Percentiles rank a stretch among this genome's conserved stretches.
Evolutionary conservation across 2,329 filamentous ascomycete species (phyloP).

Genomic region (Trichoderma hamatum): DNA sequence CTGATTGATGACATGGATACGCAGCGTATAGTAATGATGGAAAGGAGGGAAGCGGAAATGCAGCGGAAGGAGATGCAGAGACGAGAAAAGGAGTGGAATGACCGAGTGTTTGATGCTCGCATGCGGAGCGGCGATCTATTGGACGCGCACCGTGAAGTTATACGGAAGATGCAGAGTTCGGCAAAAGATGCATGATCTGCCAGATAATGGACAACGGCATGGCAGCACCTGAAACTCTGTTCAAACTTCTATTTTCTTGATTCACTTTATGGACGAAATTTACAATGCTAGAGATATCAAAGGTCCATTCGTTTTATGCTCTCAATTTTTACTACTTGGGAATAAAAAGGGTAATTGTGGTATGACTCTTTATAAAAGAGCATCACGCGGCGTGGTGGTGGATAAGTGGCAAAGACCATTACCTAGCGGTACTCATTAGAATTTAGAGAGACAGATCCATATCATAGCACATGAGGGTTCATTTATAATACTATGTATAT

Average conservation of each 20-base stretch:
- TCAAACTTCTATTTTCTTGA: neutral
- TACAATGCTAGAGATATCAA: slow-evolving; percentile 1
- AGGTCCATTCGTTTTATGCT: neutral
- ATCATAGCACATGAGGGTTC: neutral
- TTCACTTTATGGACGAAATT: neutral
- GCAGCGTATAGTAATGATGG: slow-evolving; percentile 59
- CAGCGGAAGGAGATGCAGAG: slow-evolving; percentile 61
- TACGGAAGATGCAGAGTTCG: slow-evolving; percentile 73
- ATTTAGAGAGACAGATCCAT: neutral
- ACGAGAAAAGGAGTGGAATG: slow-evolving; percentile 59
- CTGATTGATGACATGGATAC: slow-evolving; percentile 50
- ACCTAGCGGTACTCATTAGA: neutral
- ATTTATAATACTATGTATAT: neutral
- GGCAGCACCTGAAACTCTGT: slow-evolving; percentile 1
- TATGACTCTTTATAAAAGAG: neutral
- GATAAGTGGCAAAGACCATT: too few relatives aligned
- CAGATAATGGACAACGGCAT: neutral
- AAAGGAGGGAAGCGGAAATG: slow-evolving; percentile 65
- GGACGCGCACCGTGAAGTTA: slow-evolving; percentile 75
- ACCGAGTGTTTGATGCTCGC: slow-evolving; percentile 69
- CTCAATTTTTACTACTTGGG: neutral
- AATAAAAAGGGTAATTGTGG: too few relatives aligned
- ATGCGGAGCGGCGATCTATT: slow-evolving; percentile 78
- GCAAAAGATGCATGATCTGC: slow-evolving; percentile 40
- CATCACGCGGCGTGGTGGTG: neutral